Evolutionary conservation across 2,329 filamentous ascomycete genomes (phyloP), one percentile per base, ranked within the genome.

Genomic region (Xylaria sp.): DNA sequence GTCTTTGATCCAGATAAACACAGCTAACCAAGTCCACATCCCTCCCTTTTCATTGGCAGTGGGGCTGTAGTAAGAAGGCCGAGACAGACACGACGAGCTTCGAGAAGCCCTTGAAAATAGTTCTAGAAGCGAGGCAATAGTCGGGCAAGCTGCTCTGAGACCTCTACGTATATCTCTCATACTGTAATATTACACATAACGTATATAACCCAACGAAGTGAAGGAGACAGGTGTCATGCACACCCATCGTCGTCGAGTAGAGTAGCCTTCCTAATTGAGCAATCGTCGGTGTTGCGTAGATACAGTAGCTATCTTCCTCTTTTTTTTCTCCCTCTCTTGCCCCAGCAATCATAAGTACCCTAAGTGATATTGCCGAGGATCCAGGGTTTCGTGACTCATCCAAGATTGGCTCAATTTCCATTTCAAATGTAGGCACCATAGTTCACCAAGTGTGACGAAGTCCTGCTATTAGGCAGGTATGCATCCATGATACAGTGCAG

Each of bases 401-500:
- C 31, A 25, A 54, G 17, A 54, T 58, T 64, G 58, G 25, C 29
- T 23, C 38, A 59, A 63, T 52, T 41, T 54, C 60, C 44, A 46
- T 41, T 43, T 58, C 25, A 6, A 51, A 38, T 4, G 35, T 29
- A 33, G 43, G 44, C 46, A 47, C 44, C 19, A 40, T 47, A 47
- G 37, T 37, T 58, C 43, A 43, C 58, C 46, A 61, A 56, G 53
- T 51, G 62, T 60, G 54, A 61, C 58, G 27, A 37, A 23, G 48
- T 54, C 29, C 44, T 35, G 27, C 25, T 40, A 52, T 47, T 53
- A n/a, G n/a, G n/a, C n/a, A n/a, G n/a, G 25, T 46, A 41, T 15
- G 48, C 46, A 52, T 55, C 44, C 46, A 48, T 55, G 46, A 47
- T 63, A 60, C 55, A 59, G 60, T 63, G 60, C 46, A 55, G 47